These are phyloP conservation scores for Ganoderma sinense DNA, from an alignment of 1,284 basidiomycete species.

Conservation along the genomic window DNA sequence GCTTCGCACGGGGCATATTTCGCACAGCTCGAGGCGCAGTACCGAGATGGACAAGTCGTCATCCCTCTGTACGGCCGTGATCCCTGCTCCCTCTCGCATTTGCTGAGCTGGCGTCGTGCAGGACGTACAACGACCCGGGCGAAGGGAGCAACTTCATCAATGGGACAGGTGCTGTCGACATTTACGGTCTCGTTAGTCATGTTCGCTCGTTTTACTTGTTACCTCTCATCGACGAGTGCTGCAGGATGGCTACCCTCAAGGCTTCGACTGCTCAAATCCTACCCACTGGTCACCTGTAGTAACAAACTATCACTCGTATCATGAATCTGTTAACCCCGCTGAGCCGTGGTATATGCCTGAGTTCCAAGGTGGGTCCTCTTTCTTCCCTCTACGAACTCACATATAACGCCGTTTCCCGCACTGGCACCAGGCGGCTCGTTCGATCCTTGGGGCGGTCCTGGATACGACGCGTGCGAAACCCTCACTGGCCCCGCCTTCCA, in stretches of 20 bases:
- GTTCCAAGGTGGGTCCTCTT: conserved; percentile 42
- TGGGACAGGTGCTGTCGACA: conserved; percentile 65
- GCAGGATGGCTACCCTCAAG: conserved; percentile 73
- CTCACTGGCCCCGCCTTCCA: conserved; percentile 76
- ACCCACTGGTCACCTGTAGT: conserved; percentile 63
- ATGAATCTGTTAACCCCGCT: conserved; percentile 59
- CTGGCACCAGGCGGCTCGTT: conserved; percentile 63
- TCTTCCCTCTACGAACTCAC: too few species aligned
- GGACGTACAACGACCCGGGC: conserved; percentile 75
- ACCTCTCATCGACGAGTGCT: background rate
- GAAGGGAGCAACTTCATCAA: conserved; percentile 71
- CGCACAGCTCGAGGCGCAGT: conserved; percentile 63
- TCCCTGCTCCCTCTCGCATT: too few species aligned
- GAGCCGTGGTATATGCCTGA: conserved; percentile 74
- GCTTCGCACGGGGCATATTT: conserved; percentile 68
- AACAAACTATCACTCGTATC: conserved; percentile 66
- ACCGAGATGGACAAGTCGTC: conserved; percentile 63
- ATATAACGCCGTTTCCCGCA: background rate
- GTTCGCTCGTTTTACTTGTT: background rate
- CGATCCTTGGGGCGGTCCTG: conserved; percentile 79
- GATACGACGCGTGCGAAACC: conserved; percentile 56
- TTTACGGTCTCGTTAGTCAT: conserved; percentile 53
- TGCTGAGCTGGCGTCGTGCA: conserved; percentile 5
- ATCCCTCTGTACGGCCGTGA: conserved; percentile 57
- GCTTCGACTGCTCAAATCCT: conserved; percentile 78